Percentiles rank a stretch among this genome's conserved stretches.
These are phyloP conservation scores for Emmonsiellopsis sp. DNA, from an alignment of 2,329 filamentous ascomycete genomes.

Conservation along the genomic window DNA sequence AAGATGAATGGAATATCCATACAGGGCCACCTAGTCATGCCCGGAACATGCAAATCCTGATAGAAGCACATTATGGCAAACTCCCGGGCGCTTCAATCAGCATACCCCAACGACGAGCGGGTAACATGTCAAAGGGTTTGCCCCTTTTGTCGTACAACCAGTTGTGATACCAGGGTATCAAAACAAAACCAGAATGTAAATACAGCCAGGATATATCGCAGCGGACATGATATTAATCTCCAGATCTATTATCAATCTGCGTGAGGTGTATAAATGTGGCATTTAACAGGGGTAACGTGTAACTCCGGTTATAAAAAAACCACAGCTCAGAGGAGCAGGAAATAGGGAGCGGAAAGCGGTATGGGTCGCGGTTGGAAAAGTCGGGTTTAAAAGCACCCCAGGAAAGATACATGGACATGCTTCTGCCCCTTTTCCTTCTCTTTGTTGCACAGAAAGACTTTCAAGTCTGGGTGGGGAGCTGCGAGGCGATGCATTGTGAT, in stretches of 20 bases:
- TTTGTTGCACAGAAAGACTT: too few relatives aligned
- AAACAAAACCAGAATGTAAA: not conserved
- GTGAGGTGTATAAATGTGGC: not conserved
- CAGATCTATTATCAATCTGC: not conserved
- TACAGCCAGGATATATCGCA: not conserved
- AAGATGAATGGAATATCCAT: not conserved
- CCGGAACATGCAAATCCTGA: not conserved
- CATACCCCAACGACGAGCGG: not conserved
- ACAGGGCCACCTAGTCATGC: not conserved
- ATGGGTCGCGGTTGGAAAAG: too few relatives aligned
- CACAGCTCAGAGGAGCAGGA: not conserved
- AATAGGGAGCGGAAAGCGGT: too few relatives aligned
- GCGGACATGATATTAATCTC: not conserved
- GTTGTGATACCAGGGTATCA: not conserved
- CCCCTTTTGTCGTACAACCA: constrained; percentile 2
- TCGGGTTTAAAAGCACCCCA: too few relatives aligned
- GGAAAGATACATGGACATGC: too few relatives aligned
- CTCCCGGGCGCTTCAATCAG: not conserved
- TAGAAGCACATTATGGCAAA: not conserved
- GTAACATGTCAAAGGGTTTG: not conserved
- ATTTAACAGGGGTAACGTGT: not conserved
- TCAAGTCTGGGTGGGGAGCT: too few relatives aligned
- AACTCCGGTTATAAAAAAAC: not conserved
- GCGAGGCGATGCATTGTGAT: not conserved
- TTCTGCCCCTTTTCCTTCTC: too few relatives aligned